Evolutionary conservation across 75 land plant species (phyloP).

Genomic region (Cryptomeria japonica): DNA sequence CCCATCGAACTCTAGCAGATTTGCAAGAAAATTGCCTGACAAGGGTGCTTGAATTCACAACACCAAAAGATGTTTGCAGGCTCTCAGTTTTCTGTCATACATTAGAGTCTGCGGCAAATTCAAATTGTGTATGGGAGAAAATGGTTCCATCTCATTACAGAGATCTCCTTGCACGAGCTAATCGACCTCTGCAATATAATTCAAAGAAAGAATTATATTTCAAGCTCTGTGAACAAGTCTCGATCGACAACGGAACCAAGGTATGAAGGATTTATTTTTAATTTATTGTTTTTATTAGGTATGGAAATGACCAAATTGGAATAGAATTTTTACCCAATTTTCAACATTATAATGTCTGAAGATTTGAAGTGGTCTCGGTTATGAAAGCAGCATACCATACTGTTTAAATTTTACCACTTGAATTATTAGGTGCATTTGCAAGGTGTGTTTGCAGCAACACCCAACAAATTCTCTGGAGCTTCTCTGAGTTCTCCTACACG

Average conservation of each 20-base stretch:
- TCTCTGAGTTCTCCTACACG: too few species aligned
- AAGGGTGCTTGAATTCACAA: conserved; percentile 5
- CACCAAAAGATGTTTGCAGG: conserved; percentile 17
- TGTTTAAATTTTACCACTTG: too few species aligned
- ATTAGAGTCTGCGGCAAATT: too few species aligned
- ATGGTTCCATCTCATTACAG: conserved; percentile 14
- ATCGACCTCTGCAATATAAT: background rate
- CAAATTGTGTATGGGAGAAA: background rate
- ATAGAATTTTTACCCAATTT: too few species aligned
- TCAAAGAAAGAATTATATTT: conserved; percentile 18
- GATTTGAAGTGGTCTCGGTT: too few species aligned
- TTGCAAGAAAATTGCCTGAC: conserved; percentile 23
- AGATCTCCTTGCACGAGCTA: conserved; percentile 1
- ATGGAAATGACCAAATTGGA: too few species aligned
- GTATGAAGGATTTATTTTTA: background rate
- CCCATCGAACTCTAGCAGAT: background rate
- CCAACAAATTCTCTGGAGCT: too few species aligned
- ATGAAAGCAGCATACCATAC: too few species aligned
- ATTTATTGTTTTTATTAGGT: too few species aligned
- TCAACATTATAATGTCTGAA: too few species aligned
- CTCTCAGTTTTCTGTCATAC: background rate
- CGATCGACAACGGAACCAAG: conserved; percentile 9
- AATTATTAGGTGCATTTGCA: too few species aligned
- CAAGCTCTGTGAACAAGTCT: conserved; percentile 9
- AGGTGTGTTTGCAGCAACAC: too few species aligned